Evolutionary conservation across 73 alveolate genomes (phyloP), one percentile per base, ranked within the genome.

Genomic region (Effrenium voratum): DNA sequence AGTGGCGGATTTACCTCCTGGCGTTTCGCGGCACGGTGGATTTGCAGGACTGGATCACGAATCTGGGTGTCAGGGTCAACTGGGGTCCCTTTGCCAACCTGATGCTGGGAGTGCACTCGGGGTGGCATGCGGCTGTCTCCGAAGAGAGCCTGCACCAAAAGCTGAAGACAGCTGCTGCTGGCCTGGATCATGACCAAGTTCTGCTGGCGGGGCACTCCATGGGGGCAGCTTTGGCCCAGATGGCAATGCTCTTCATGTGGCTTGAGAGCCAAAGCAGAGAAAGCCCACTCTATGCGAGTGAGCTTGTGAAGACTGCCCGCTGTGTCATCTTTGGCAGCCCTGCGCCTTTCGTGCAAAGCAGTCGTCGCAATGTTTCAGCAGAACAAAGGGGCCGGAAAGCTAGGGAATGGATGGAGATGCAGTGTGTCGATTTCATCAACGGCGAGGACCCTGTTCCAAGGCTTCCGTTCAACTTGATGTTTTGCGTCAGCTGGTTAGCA

Each of bases 51-150:
- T 79, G 90, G 90, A 22, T 45, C 32, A 38, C 60, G 55, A 79
- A 79, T 34, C 30, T 43, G 66, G 44, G 43, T 24, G 90, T 28
- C 2, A 34, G n/a, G 2, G 44, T 44, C 60, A 79, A 79, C n/a
- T 46, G 4, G 19, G 57, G 43, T 16, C 90, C 90, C 32, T 41
- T 79, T 13, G 68, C 60, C 22, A 45, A 79, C 30, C 3, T 79
- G 41, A 32, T 15, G 0, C 60, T 79, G 43, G 90, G 66, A 5
- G 90, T 79, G 45, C 90, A 79, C 45, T 49, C 90, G 30, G 90
- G 90, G 22, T 79, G 90, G 90, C 90, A 44, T 79, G 90, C 90
- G 6, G 43, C 43, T 3, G 66, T 79, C 68, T 79, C 90, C 43
- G 90, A 79, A 0, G 45, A 36, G 43, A 1, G 16, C 24, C 63